These are phyloP conservation scores for Alternaria burnsii DNA, from an alignment of 2,329 filamentous ascomycete genomes.

Conservation along the genomic window DNA sequence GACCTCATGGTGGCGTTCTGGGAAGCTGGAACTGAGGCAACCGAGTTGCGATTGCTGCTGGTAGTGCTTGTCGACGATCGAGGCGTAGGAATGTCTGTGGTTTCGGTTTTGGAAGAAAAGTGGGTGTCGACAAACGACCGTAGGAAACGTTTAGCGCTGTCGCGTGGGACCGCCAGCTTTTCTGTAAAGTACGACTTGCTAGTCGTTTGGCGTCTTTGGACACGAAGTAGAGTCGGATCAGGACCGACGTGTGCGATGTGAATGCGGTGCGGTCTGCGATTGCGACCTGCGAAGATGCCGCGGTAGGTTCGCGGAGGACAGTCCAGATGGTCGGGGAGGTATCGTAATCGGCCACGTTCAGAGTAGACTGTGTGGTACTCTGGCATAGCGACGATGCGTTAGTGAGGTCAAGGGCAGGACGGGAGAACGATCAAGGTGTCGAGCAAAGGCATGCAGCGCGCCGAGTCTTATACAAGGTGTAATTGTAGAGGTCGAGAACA, in stretches of 20 bases:
- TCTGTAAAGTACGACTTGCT: slow-evolving; percentile 50
- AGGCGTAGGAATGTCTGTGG: slow-evolving; percentile 32
- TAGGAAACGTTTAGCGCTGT: slow-evolving; percentile 60
- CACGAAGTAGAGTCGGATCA: slow-evolving; percentile 48
- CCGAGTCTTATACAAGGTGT: slow-evolving; percentile 31
- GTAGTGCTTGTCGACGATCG: slow-evolving; percentile 37
- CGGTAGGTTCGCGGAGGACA: slow-evolving; percentile 35
- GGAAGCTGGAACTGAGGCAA: slow-evolving; percentile 39
- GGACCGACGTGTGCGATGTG: slow-evolving; percentile 61
- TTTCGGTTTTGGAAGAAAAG: slow-evolving; percentile 33
- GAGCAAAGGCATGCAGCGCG: slow-evolving; percentile 26
- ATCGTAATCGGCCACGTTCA: slow-evolving; percentile 50
- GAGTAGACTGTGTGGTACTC: slow-evolving; percentile 50
- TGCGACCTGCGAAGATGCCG: slow-evolving; percentile 59
- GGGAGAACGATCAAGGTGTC: slow-evolving; percentile 12
- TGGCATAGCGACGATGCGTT: slow-evolving; percentile 48
- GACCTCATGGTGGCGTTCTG: slow-evolving; percentile 51
- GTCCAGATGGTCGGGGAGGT: slow-evolving; percentile 48
- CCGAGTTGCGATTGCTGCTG: slow-evolving; percentile 37
- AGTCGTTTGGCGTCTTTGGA: slow-evolving; percentile 42
- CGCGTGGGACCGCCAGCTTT: slow-evolving; percentile 61
- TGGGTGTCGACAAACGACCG: slow-evolving; percentile 56
- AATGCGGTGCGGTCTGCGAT: slow-evolving; percentile 64
- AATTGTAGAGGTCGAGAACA: slow-evolving; percentile 24
- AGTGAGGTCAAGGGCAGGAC: slow-evolving; percentile 35